Percentiles rank a stretch among this genome's conserved stretches.
phyloP scores from a whole-genome alignment of 116 monocot species.

The Cymodocea nodosa region DNA sequence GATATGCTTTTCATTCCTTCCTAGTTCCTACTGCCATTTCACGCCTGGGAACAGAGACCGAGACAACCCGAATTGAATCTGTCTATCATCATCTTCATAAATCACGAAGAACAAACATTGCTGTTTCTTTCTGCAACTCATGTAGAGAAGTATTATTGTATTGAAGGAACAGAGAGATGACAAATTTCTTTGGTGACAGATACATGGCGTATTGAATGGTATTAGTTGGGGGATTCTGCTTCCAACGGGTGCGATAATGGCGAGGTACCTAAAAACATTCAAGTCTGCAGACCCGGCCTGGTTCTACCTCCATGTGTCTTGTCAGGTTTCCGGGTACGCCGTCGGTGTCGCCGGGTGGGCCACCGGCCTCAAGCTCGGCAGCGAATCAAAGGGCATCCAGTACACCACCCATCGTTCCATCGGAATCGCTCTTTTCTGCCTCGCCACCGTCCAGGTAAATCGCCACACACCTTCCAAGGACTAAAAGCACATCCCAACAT shows the following conservation, averaged over 20 bases:
- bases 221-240: conserved; percentile 61
- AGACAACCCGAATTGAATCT: no score
- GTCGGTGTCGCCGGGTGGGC: conserved; percentile 66
- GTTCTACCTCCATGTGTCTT: conserved; percentile 61
- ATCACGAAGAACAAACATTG: no score
- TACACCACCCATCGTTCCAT: conserved; percentile 28
- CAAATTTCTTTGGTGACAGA: conserved; percentile 14
- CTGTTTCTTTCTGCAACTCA: no score
- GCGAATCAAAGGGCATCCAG: conserved; percentile 31
- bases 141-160: no score
- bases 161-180: no score
- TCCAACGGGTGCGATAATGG: conserved; percentile 47
- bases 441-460: conserved; percentile 56
- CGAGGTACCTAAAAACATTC: conserved; percentile 50
- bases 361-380: conserved; percentile 47
- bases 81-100: no score
- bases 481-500: no score
- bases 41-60: no score
- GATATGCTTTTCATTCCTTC: no score
- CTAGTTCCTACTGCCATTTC: no score
- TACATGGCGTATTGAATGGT: conserved; percentile 51
- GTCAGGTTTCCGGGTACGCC: conserved; percentile 38
- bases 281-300: conserved; percentile 48
- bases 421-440: conserved; percentile 43
- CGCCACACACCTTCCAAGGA: no score